phyloP scores from a whole-genome alignment of 2,329 filamentous ascomycete genomes.

The Aspergillus neoniger region DNA sequence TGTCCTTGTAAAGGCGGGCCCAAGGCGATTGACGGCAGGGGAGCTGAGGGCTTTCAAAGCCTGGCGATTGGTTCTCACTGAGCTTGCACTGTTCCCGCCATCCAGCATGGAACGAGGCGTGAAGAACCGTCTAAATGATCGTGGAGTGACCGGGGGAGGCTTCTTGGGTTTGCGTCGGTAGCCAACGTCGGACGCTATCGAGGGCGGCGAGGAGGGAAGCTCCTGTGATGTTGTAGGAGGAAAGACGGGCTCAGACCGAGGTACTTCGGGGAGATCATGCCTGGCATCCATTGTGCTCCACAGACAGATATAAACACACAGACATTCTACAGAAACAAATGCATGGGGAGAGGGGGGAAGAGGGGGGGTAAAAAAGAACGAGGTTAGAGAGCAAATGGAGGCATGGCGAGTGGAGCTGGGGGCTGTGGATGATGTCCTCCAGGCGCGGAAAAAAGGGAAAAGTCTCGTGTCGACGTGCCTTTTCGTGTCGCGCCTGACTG shows the following conservation, averaged over 20 bases:
- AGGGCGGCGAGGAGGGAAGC: constrained; percentile 46
- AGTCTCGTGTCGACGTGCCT: constrained; percentile 28
- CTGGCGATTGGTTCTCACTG: constrained; percentile 46
- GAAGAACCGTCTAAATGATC: constrained; percentile 54
- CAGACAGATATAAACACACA: constrained; percentile 21
- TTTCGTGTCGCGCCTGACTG: constrained; percentile 28
- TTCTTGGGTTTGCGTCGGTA: constrained; percentile 44
- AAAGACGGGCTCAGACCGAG: constrained; percentile 38
- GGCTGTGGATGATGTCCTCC: constrained; percentile 15
- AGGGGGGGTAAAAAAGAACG: constrained; percentile 7
- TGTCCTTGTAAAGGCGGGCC: constrained; percentile 44
- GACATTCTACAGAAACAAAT: constrained; percentile 23
- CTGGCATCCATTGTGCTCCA: constrained; percentile 34
- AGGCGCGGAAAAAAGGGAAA: constrained; percentile 19
- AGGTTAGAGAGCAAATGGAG: constrained; percentile 13
- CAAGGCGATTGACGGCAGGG: constrained; percentile 45
- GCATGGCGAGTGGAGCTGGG: constrained; percentile 25
- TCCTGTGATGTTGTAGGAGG: constrained; percentile 36
- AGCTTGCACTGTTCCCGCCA: constrained; percentile 34
- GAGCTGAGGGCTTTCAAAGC: constrained; percentile 47
- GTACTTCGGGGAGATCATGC: constrained; percentile 36
- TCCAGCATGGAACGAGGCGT: constrained; percentile 49
- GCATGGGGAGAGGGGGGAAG: constrained; percentile 7
- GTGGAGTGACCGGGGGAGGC: constrained; percentile 52
- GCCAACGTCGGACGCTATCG: constrained; percentile 41